Conservation (phyloP, 495 filamentous ascomycete genomes). For the Polyplosphaeria fusca region DNA sequence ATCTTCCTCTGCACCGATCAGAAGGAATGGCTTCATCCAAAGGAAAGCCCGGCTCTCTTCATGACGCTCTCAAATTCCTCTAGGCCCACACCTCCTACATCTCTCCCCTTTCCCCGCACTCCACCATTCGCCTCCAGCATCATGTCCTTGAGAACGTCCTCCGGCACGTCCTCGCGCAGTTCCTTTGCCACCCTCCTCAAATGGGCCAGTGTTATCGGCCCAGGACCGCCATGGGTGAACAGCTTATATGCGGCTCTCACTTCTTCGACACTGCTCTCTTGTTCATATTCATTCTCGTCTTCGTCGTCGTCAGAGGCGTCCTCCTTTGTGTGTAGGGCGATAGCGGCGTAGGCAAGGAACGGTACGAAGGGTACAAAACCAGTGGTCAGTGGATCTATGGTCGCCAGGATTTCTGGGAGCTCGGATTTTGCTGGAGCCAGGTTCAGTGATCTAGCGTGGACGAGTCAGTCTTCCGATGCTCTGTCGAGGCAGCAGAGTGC, state of each 20-base stretch:
- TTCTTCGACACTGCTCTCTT: constrained; percentile 49
- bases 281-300: constrained; percentile 38
- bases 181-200: constrained; percentile 75
- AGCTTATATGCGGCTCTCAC: constrained; percentile 75
- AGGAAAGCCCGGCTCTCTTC: constrained; percentile 71
- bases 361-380: constrained; percentile 71
- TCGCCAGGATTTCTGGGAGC: constrained; percentile 64
- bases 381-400: constrained; percentile 73
- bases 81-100: constrained; percentile 64
- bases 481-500: constrained; percentile 9
- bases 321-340: constrained; percentile 62
- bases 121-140: constrained; percentile 84
- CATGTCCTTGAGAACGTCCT: constrained; percentile 85
- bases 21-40: too few species aligned
- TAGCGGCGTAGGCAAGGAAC: constrained; percentile 80
- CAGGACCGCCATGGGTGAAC: constrained; percentile 59
- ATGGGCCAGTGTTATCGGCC: constrained; percentile 69
- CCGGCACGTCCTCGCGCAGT: constrained; percentile 75
- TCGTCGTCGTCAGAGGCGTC: constrained; percentile 50
- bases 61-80: constrained; percentile 85
- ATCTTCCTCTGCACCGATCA: too few species aligned
- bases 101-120: constrained; percentile 60
- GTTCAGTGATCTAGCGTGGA: constrained; percentile 59
- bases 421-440: constrained; percentile 62
- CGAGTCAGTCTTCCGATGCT: too few species aligned